Evolutionary conservation across 305 asterid genomes (phyloP).

Genomic region (Salvia sclarea): DNA sequence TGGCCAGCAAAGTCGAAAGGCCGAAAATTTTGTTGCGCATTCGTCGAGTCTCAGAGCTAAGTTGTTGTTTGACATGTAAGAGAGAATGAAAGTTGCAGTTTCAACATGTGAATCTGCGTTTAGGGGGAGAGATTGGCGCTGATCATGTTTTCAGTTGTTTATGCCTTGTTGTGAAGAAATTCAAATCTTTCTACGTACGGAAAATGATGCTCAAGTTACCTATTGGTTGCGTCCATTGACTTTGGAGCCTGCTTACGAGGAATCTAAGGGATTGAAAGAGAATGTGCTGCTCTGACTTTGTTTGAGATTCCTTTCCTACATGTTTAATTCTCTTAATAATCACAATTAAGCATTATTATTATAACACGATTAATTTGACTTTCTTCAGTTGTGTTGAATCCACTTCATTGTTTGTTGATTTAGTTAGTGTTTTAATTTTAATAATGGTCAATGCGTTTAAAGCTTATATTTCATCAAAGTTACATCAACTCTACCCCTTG

Average conservation of each 20-base stretch:
- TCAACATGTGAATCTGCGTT: constrained; percentile 9
- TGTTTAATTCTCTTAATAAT: constrained; percentile 2
- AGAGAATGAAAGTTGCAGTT: background rate
- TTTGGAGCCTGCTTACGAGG: constrained; percentile 34
- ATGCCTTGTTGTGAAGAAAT: constrained; percentile 25
- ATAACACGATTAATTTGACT: too few relatives aligned
- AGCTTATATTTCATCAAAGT: background rate
- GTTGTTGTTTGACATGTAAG: constrained; percentile 18
- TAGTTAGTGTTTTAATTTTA: too few relatives aligned
- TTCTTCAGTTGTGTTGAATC: constrained; percentile 8
- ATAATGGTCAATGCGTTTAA: too few relatives aligned
- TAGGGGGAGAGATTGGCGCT: background rate
- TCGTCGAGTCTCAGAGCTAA: constrained; percentile 51
- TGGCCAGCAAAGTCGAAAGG: constrained; percentile 20
- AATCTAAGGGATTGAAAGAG: constrained; percentile 30
- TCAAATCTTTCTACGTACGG: constrained; percentile 23
- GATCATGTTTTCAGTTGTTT: constrained; percentile 20
- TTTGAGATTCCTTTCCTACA: constrained; percentile 31
- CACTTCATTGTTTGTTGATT: background rate
- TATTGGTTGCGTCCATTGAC: constrained; percentile 44
- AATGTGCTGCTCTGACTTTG: constrained; percentile 43
- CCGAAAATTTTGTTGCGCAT: background rate
- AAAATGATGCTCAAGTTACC: constrained; percentile 25
- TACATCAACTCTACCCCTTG: background rate
- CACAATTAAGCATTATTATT: constrained; percentile 14